These are phyloP conservation scores for Candida tammaniensis DNA, from an alignment of 805 yeast species.

Conservation along the genomic window DNA sequence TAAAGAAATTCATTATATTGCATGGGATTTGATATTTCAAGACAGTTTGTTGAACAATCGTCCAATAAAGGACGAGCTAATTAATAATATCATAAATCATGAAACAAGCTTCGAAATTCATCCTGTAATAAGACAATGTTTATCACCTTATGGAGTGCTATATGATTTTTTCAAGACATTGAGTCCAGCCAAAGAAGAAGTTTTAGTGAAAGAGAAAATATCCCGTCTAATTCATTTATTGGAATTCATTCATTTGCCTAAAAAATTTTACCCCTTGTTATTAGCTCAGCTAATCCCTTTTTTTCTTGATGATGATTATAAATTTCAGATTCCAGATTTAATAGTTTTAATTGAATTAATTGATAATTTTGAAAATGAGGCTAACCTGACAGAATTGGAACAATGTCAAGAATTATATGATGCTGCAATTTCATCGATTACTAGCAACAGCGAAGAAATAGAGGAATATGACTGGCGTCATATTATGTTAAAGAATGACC, in stretches of 20 bases:
- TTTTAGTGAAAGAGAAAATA: conserved; percentile 19
- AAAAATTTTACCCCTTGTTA: conserved; percentile 47
- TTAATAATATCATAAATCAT: conserved; percentile 45
- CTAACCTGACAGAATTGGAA: conserved; percentile 17
- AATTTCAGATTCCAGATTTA: conserved; percentile 29
- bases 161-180: conserved; percentile 43
- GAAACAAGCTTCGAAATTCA: conserved; percentile 38
- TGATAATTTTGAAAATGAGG: conserved; percentile 28
- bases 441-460: conserved; percentile 11
- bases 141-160: conserved; percentile 70
- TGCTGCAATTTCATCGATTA: conserved; percentile 20
- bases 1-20: conserved; percentile 47
- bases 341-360: conserved; percentile 37
- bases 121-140: conserved; percentile 61
- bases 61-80: conserved; percentile 55
- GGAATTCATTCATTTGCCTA: conserved; percentile 43
- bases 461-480: conserved; percentile 37
- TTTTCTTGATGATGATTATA: conserved; percentile 17
- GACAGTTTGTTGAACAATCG: conserved; percentile 51
- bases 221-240: conserved; percentile 50
- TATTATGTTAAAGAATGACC: conserved; percentile 4
- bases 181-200: conserved; percentile 10
- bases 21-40: conserved; percentile 62
- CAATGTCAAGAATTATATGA: conserved; percentile 32
- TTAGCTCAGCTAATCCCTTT: conserved; percentile 48